Percentiles rank a stretch among this genome's conserved stretches.
Conservation (phyloP, 1,284 basidiomycete species). For the Mycena sp. region DNA sequence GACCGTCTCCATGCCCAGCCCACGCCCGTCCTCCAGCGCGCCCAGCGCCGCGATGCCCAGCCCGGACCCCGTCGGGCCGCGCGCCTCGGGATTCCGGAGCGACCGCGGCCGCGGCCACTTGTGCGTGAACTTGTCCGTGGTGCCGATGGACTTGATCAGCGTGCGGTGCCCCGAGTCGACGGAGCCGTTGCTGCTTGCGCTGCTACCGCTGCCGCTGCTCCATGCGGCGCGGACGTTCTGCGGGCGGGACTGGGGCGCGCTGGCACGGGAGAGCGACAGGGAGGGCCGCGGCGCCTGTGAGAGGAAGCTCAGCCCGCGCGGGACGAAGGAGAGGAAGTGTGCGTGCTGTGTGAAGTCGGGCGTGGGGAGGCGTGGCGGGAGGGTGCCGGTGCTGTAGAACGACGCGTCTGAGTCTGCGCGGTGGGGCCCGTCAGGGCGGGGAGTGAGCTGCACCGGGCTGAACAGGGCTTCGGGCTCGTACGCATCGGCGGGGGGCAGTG, state of each 20-base stretch:
- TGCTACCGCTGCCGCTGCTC: slow-evolving; percentile 6
- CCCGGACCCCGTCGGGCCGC: slow-evolving; percentile 29
- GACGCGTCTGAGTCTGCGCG: slow-evolving; percentile 1
- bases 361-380: slow-evolving; percentile 5
- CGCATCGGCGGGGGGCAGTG: background rate
- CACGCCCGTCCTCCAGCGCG: slow-evolving; percentile 50
- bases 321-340: slow-evolving; percentile 8
- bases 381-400: slow-evolving; percentile 7
- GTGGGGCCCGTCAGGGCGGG: background rate
- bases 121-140: slow-evolving; percentile 58
- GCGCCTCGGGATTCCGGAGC: slow-evolving; percentile 29
- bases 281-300: background rate
- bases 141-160: slow-evolving; percentile 41
- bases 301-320: background rate
- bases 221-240: slow-evolving; percentile 28
- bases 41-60: slow-evolving; percentile 26
- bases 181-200: slow-evolving; percentile 20
- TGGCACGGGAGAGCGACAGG: background rate
- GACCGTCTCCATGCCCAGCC: slow-evolving; percentile 48
- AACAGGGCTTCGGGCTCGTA: background rate
- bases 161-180: slow-evolving; percentile 37
- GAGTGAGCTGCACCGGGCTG: slow-evolving; percentile 27
- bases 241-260: background rate
- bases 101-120: slow-evolving; percentile 61
- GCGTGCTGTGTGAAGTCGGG: slow-evolving; percentile 22